Evolutionary conservation across 169 alveolate genomes (phyloP).

Genomic region (Fabrea salina): DNA sequence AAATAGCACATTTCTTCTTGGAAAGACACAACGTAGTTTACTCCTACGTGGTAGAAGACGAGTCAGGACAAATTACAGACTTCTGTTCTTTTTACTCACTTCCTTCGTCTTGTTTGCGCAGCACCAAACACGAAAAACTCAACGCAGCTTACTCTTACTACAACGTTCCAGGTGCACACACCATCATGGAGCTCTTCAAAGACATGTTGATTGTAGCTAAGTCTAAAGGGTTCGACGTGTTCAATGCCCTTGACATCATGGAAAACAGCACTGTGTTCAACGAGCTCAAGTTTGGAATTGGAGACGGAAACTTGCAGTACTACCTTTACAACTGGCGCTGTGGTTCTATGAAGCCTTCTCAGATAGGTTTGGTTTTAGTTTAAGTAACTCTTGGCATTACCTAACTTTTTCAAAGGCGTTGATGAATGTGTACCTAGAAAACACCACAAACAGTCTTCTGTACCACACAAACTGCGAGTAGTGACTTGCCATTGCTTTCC

Average conservation of each 20-base stretch:
- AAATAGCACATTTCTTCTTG: constrained; percentile 87
- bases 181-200: constrained; percentile 81
- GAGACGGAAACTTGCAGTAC: constrained; percentile 96
- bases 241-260: constrained; percentile 96
- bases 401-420: constrained; percentile 46
- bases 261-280: constrained; percentile 88
- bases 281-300: constrained; percentile 89
- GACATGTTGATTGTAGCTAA: constrained; percentile 93
- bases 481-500: constrained; percentile 62
- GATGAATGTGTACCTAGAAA: constrained; percentile 69
- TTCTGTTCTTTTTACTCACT: constrained; percentile 90
- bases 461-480: constrained; percentile 74
- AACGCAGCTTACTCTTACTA: constrained; percentile 91
- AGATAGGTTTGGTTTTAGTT: constrained; percentile 55
- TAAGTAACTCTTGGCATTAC: constrained; percentile 12
- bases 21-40: constrained; percentile 89
- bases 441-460: constrained; percentile 68
- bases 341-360: constrained; percentile 47
- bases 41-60: constrained; percentile 63
- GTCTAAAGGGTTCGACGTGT: constrained; percentile 90
- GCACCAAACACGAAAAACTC: constrained; percentile 73
- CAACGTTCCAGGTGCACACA: constrained; percentile 74
- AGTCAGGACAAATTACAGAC: constrained; percentile 85
- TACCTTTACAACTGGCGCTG: constrained; percentile 95
- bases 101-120: constrained; percentile 89